Percentiles rank a stretch among this genome's conserved stretches.
These are phyloP conservation scores for Rhodocollybia butyracea DNA, from an alignment of 768 basidiomycete species.

Conservation along the genomic window DNA sequence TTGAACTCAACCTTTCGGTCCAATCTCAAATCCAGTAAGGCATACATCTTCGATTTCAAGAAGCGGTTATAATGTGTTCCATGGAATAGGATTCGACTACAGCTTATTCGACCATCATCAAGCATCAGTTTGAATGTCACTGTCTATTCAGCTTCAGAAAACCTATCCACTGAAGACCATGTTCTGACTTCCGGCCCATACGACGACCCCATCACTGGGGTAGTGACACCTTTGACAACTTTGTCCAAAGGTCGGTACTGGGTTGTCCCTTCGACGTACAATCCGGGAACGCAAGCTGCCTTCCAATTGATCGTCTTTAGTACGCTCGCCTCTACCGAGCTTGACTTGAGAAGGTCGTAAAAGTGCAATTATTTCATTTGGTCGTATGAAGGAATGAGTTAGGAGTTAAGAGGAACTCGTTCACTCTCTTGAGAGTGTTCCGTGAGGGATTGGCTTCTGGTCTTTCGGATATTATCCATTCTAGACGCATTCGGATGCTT, in stretches of 20 bases:
- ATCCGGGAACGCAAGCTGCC: slow-evolving; percentile 48
- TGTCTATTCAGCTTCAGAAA: slow-evolving; percentile 39
- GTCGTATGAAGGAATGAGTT: slow-evolving; percentile 6
- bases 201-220: slow-evolving; percentile 71
- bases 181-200: slow-evolving; percentile 79
- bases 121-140: slow-evolving; percentile 56
- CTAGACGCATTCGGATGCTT: slow-evolving; percentile 66
- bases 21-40: slow-evolving; percentile 57
- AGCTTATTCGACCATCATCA: slow-evolving; percentile 43
- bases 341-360: slow-evolving; percentile 7
- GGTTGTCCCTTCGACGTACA: slow-evolving; percentile 71
- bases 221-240: slow-evolving; percentile 49
- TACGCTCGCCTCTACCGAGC: slow-evolving; percentile 24
- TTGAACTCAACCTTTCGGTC: slow-evolving; percentile 53
- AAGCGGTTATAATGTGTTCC: not conserved
- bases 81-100: slow-evolving; percentile 62
- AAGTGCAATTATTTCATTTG: not conserved
- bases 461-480: slow-evolving; percentile 80
- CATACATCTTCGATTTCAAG: not conserved
- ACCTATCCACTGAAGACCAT: slow-evolving; percentile 30
- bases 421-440: slow-evolving; percentile 74
- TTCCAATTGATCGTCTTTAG: slow-evolving; percentile 67
- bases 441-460: slow-evolving; percentile 83
- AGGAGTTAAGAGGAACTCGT: slow-evolving; percentile 64
- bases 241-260: slow-evolving; percentile 66